Evolutionary conservation across 108 stramenopile genomes (phyloP).

Genomic region (Poteriospumella lacustris): DNA sequence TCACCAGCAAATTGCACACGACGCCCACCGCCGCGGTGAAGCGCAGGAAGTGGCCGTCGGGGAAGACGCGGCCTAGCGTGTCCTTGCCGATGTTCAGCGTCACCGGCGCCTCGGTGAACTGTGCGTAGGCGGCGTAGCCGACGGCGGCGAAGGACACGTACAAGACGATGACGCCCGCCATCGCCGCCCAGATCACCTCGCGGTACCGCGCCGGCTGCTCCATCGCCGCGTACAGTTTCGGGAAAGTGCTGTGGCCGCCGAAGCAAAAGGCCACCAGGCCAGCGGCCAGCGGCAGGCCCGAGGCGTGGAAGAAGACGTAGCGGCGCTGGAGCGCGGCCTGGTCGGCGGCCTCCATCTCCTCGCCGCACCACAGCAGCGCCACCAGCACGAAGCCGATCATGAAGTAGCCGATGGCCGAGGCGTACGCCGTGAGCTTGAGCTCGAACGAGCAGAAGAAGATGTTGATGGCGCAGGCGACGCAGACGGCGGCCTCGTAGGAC

Average conservation of each 20-base stretch:
- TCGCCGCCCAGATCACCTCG: background rate
- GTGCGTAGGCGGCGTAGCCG: background rate
- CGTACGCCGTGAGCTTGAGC: background rate
- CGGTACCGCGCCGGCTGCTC: background rate
- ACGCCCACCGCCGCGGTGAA: background rate
- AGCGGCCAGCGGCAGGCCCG: background rate
- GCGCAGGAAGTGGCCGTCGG: background rate
- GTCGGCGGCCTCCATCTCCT: background rate
- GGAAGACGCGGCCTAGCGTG: background rate
- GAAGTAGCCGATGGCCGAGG: background rate
- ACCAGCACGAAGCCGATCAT: too few species aligned
- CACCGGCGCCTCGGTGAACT: background rate
- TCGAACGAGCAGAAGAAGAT: background rate
- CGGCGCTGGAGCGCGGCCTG: background rate
- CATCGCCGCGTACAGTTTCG: background rate
- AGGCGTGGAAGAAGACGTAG: background rate
- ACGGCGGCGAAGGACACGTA: background rate
- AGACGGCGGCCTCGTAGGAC: background rate
- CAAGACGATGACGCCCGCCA: background rate
- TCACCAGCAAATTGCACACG: background rate
- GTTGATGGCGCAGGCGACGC: background rate
- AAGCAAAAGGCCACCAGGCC: slow-evolving; percentile 15
- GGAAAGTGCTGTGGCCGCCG: slow-evolving; percentile 3
- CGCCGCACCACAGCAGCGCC: too few species aligned
- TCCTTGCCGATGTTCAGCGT: slow-evolving; percentile 2